These are phyloP conservation scores for Russula virescens DNA, from an alignment of 768 basidiomycete species.

Conservation along the genomic window DNA sequence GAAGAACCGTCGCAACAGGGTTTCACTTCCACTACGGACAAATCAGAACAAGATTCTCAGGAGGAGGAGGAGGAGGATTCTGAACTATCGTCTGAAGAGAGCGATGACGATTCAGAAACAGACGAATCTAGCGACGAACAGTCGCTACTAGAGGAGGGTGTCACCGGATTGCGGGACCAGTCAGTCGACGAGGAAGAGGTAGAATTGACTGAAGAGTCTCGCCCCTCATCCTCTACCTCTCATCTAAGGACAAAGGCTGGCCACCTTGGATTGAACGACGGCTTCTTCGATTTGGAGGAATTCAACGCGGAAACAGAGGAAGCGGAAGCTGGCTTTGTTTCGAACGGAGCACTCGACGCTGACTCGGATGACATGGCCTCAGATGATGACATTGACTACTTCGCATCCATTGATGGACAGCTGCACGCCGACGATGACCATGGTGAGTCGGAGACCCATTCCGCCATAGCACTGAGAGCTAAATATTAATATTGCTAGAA, in stretches of 20 bases:
- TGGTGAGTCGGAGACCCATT: background rate
- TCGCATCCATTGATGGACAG: conserved; percentile 50
- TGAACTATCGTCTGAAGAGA: conserved; percentile 2
- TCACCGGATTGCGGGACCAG: conserved; percentile 24
- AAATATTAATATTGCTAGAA: conserved; percentile 36
- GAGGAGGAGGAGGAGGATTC: conserved; percentile 31
- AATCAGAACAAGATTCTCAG: conserved; percentile 28
- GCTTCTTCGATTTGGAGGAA: conserved; percentile 79
- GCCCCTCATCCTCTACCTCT: background rate
- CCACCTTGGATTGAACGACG: conserved; percentile 68
- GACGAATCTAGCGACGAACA: conserved; percentile 26
- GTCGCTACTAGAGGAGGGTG: conserved; percentile 25
- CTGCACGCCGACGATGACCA: background rate
- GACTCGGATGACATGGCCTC: conserved; percentile 42
- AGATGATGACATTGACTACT: conserved; percentile 62
- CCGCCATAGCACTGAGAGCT: background rate
- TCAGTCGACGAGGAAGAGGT: conserved; percentile 21
- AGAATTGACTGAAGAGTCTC: background rate
- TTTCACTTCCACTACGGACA: conserved; percentile 29
- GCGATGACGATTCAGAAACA: conserved; percentile 28
- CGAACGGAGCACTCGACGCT: conserved; percentile 52
- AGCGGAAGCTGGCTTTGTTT: conserved; percentile 59
- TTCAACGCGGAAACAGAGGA: conserved; percentile 87
- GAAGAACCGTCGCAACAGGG: conserved; percentile 29
- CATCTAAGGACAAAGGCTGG: conserved; percentile 26